These are phyloP conservation scores for Rhizomucor miehei DNA, from an alignment of 371 early-diverging fungal genomes.

Conservation along the genomic window DNA sequence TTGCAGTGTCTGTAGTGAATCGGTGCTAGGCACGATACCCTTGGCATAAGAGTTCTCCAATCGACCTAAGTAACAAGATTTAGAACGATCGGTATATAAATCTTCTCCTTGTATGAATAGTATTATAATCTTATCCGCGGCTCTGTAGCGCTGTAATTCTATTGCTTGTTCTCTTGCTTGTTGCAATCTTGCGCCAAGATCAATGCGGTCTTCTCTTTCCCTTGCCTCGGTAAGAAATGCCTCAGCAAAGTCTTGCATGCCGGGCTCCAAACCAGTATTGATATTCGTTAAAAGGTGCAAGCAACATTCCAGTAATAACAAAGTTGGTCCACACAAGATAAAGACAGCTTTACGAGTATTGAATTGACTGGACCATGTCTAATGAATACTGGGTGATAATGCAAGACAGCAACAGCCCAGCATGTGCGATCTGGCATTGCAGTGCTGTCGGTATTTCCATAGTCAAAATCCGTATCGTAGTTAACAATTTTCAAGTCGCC, in stretches of 20 bases:
- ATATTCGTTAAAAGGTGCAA: neutral
- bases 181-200: no score
- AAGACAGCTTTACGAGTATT: neutral
- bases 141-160: no score
- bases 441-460: neutral
- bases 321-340: neutral
- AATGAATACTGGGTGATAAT: neutral
- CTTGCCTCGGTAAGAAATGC: neutral
- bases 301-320: neutral
- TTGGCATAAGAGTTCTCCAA: no score
- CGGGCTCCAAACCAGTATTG: neutral
- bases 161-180: no score
- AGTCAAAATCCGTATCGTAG: neutral
- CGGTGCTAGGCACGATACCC: no score
- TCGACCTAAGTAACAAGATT: no score
- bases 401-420: neutral
- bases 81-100: no score
- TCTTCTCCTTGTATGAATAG: no score
- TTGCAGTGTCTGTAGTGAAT: no score
- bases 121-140: no score
- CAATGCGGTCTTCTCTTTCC: neutral
- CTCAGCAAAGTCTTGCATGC: neutral
- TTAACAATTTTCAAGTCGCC: neutral
- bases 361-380: neutral
- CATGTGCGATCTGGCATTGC: neutral